Base-by-base conservation (phyloP, 345 rosid genomes). In the Dipteronia dyeriana region DNA sequence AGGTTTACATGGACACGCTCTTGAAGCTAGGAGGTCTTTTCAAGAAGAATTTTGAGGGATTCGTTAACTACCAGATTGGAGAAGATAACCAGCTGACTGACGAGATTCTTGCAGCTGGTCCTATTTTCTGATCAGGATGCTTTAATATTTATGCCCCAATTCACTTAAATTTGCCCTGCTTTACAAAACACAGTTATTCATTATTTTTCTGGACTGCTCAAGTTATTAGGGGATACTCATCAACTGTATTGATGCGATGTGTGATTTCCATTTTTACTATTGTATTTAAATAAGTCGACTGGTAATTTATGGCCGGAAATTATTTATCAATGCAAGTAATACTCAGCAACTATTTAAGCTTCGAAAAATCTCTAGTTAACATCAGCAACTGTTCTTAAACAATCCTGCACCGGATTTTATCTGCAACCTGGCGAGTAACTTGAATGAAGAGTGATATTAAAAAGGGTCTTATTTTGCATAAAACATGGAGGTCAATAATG, bases 41-140 rank as follows among this genome's bases (percentile, higher is more conserved):
- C 85, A 90, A 80, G 87, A 95, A 86, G 67, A 95, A 93, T 76
- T 95, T 95, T 7, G 90, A 76, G 74, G 88, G 85, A 20, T 95
- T 95, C 86, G 87, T 93, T 1, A 84, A 79, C 70, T 82, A 91
- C 82, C 87, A 88, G 91, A 92, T 95, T 16, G 98, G 99, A 20
- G 79, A 86, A 68, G 94, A 91, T 78, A 89, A 74, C 82, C 84
- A 86, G 71, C 92, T 93, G 68, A 87, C 93, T 0, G 93, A 83
- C 79, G 93, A 95, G 89, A 93, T 95, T 72, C 85, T 89, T 7
- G 88, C 97, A 0, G 98, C 97, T 69, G 97, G 99, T 80, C 96
- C 98, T 2, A 75, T 53, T 82, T 85, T 84, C 68, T 94, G 80
- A 83, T 17, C 63, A 68, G 56, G 38, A 31, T 57, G 62, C 66